Evolutionary conservation across 208 protist genomes (phyloP).

Genomic region (Leishmania lainsoni): DNA sequence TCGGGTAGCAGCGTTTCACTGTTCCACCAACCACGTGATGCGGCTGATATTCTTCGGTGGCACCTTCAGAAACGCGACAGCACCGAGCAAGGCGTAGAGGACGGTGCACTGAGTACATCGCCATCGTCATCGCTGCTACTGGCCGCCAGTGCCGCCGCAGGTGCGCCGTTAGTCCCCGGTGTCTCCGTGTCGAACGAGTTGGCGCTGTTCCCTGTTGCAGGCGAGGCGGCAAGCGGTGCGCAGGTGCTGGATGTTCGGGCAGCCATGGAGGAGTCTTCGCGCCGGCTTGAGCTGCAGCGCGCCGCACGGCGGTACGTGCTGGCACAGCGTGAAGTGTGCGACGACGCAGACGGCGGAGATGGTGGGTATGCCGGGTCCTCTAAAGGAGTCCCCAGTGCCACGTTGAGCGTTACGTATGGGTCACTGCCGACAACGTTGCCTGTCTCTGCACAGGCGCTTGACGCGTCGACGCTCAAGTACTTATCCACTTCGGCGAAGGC

Average conservation of each 20-base stretch:
- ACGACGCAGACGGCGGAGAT: neutral
- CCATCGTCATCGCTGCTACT: conserved; percentile 42
- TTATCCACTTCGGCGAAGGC: conserved; percentile 8
- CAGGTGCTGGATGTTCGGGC: conserved; percentile 50
- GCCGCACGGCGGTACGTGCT: conserved; percentile 60
- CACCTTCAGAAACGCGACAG: conserved; percentile 5
- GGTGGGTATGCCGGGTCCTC: neutral
- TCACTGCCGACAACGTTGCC: conserved; percentile 21
- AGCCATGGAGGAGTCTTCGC: conserved; percentile 70
- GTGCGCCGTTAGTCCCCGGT: conserved; percentile 18
- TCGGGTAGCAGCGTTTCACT: conserved; percentile 13
- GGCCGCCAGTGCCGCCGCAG: conserved; percentile 9
- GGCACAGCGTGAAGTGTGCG: conserved; percentile 50
- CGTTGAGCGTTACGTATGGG: neutral
- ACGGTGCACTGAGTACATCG: conserved; percentile 4
- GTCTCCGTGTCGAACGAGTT: conserved; percentile 22
- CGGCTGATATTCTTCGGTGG: conserved; percentile 42
- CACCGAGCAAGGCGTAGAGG: neutral
- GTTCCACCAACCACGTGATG: conserved; percentile 33
- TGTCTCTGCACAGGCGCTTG: conserved; percentile 24
- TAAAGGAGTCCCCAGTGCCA: neutral
- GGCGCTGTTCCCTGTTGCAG: conserved; percentile 26
- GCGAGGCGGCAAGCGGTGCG: neutral
- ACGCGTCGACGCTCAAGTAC: conserved; percentile 21
- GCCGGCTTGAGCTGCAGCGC: conserved; percentile 71